Percentiles rank a stretch among this genome's conserved stretches.
phyloP scores from a whole-genome alignment of 129 eudicot species.

The Ambrosia artemisiifolia region DNA sequence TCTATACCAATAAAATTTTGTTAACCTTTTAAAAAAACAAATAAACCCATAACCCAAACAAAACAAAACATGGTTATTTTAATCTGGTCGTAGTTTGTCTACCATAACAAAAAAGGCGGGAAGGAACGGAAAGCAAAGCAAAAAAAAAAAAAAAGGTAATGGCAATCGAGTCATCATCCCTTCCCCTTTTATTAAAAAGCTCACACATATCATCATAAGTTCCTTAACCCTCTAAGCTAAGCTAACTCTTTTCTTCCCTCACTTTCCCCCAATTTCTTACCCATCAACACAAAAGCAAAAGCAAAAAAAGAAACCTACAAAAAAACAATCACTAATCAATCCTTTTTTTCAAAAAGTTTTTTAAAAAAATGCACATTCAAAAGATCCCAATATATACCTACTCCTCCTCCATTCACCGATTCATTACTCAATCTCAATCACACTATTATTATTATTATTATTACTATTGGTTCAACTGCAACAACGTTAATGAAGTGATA shows the following conservation, averaged over 20 bases:
- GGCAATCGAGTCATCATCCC: constrained; percentile 21
- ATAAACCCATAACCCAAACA: too few relatives aligned
- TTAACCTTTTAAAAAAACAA: too few relatives aligned
- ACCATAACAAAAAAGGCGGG: constrained; percentile 26
- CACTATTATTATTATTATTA: background rate
- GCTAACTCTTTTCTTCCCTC: constrained; percentile 6
- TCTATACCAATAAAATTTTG: too few relatives aligned
- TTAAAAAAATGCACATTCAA: constrained; percentile 24
- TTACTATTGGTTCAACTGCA: background rate
- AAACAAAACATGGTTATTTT: background rate
- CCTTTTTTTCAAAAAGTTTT: constrained; percentile 7
- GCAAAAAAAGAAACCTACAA: constrained; percentile 27
- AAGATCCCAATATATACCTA: constrained; percentile 26
- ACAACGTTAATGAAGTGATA: background rate
- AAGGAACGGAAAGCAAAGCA: constrained; percentile 28
- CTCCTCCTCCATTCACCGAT: background rate
- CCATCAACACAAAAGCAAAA: constrained; percentile 25
- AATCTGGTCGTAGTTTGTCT: background rate
- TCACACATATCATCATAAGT: background rate
- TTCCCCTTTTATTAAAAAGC: constrained; percentile 12
- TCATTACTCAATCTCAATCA: constrained; percentile 9
- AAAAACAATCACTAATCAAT: constrained; percentile 2
- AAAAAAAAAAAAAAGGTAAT: background rate
- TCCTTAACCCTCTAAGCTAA: constrained; percentile 37
- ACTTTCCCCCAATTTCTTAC: background rate